Base-by-base conservation (phyloP, 2,329 filamentous ascomycete species). In the Cladosporium colombiae region DNA sequence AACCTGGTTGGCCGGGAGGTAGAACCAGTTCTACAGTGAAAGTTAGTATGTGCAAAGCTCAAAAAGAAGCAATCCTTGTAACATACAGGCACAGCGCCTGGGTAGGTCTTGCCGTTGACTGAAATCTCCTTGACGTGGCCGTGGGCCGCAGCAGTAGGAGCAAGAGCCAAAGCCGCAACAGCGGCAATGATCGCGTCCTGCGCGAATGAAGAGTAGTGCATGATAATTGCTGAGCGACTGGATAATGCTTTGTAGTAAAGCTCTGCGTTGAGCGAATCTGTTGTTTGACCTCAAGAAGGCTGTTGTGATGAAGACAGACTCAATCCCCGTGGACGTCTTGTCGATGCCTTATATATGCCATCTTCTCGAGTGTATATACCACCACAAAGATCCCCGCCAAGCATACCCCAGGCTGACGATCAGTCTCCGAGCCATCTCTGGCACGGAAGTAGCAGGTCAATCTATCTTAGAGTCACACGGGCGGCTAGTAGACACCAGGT, bases 41-140 rank as follows among this genome's bases (percentile, higher is more conserved):
- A 35, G 31, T 35, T 31, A 62, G 21, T 60, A 18, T 29, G 40
- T 13, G 29, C 23, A 31, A 5, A 16, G 3, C 11, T 8, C 8
- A 10, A 18, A 10, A 18, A 55, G 29, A 33, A 18, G 23, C 11
- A 2, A 21, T 29, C n/a, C 2, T 27, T 21, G 6, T 31, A 5
- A 40, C 59, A 23, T 29, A 62, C 59, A 25, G 63, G 63, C 18
- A 37, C 35, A n/a, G 40, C 49, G 14, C 63, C 63, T 29, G 55
- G 63, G 70, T 78, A 81, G 5, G 74, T 74, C 60, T 83, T 82
- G 68, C 82, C 81, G 62, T 82, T 79, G 63, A 81, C 78, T 2
- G 63, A 40, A 63, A 84, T 77, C 65, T 79, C 78, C 5, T 70
- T 72, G 62, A 83, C 79, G 60, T 75, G 77, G 40, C 82, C 83